Percentiles rank a stretch among this genome's conserved stretches.
phyloP scores from a whole-genome alignment of 805 yeast genomes.

The Hanseniaspora nectarophila region DNA sequence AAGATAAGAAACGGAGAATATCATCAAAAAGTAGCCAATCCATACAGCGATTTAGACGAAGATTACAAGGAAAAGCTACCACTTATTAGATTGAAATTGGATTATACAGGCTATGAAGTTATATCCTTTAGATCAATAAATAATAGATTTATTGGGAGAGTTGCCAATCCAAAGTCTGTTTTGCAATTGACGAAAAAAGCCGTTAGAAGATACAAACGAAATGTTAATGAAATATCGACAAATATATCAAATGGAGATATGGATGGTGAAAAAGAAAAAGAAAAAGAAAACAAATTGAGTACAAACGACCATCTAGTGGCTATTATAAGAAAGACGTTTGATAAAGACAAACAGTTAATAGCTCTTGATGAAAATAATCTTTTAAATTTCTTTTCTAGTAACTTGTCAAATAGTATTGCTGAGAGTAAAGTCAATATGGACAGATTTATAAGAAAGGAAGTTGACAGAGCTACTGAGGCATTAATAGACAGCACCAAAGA shows the following conservation, averaged over 20 bases:
- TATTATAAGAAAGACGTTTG: constrained; percentile 1
- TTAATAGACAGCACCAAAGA: constrained; percentile 11
- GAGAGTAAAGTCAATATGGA: constrained; percentile 30
- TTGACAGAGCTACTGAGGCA: constrained; percentile 34
- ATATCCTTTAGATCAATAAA: constrained; percentile 72
- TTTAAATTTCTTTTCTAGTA: constrained; percentile 2
- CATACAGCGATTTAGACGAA: constrained; percentile 32
- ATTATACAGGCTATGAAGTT: constrained; percentile 50
- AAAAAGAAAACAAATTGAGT: constrained; percentile 12
- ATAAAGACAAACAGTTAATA: neutral
- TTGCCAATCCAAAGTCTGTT: constrained; percentile 85
- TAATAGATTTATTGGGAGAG: constrained; percentile 75
- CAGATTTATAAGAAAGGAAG: constrained; percentile 69
- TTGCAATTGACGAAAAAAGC: constrained; percentile 52
- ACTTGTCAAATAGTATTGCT: constrained; percentile 7
- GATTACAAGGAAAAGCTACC: constrained; percentile 37
- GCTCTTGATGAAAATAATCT: constrained; percentile 7
- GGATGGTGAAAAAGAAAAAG: constrained; percentile 12
- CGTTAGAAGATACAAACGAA: constrained; percentile 20
- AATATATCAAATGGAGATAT: neutral
- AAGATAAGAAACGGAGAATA: constrained; percentile 15
- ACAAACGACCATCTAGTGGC: constrained; percentile 7
- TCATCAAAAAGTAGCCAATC: constrained; percentile 14
- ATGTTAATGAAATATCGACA: neutral
- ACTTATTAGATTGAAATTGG: constrained; percentile 67